A percentile compares a stretch with the other conserved stretches of the same genome.
Conservation (phyloP, 441 rosid genomes). For the Omphalea diandra region DNA sequence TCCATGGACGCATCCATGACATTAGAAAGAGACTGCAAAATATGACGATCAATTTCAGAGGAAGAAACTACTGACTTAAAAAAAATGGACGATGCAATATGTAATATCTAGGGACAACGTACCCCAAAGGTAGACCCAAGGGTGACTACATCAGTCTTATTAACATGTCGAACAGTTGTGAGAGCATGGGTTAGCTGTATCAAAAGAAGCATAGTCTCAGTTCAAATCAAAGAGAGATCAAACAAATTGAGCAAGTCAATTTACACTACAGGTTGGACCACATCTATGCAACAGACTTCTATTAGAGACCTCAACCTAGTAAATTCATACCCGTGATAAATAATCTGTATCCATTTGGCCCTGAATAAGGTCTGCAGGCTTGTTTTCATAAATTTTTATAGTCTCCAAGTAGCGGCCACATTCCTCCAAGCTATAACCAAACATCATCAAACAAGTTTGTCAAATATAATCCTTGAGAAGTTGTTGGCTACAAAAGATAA, state of each 20-base stretch:
- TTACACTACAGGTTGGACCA: not conserved
- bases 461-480: slow-evolving; percentile 17
- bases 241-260: not conserved
- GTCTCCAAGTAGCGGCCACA: slow-evolving; percentile 98
- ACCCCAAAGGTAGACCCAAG: slow-evolving; percentile 98
- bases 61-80: not conserved
- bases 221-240: not conserved
- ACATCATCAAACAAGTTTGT: slow-evolving; percentile 13
- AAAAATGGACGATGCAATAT: not conserved
- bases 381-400: slow-evolving; percentile 88
- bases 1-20: slow-evolving; percentile 96
- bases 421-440: slow-evolving; percentile 73
- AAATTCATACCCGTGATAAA: slow-evolving; percentile 69
- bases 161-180: slow-evolving; percentile 78
- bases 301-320: not conserved
- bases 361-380: slow-evolving; percentile 94
- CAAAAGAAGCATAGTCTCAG: slow-evolving; percentile 23
- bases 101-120: slow-evolving; percentile 18
- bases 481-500: not conserved
- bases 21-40: slow-evolving; percentile 79
- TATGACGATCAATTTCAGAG: slow-evolving; percentile 8
- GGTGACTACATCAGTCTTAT: slow-evolving; percentile 95
- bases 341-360: slow-evolving; percentile 95
- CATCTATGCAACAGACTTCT: slow-evolving; percentile 1
- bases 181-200: slow-evolving; percentile 77